Evolutionary conservation across 2,329 filamentous ascomycete species (phyloP), one percentile per base, ranked within the genome.

Genomic region (Aureobasidium sp.): DNA sequence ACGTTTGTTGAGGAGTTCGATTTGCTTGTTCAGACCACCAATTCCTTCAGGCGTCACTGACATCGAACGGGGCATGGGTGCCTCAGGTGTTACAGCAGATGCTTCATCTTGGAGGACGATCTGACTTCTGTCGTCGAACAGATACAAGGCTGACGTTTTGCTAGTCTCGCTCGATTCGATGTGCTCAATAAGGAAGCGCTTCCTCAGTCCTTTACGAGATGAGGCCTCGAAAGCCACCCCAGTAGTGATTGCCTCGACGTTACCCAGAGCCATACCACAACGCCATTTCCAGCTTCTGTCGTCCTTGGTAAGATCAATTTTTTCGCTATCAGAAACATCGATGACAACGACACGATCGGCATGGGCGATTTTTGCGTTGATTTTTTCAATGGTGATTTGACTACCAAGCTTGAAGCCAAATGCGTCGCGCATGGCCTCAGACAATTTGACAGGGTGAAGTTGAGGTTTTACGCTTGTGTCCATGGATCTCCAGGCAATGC

Each of bases 401-500:
- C 91, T 88, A 16, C 85, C 85, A 4, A 94, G 78, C 64, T 87
- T 87, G 67, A 96, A 82, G 1, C 84, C 84, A 66, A 88, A 88
- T 7, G 84, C 82, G 37, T 89, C 86, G 64, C 89, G 87, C 59
- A 95, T 84, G 6, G 84, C 79, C 64, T 89, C 86, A 27, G 89
- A 75, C 86, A 77, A 90, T 84, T 78, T 91, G 81, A 54, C 89
- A 78, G 61, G 90, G 80, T 64, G 86, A 82, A 66, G 84, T 85
- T 69, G 85, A 82, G 66, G 90, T 77, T 68, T 86, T 77, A 78
- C 60, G 75, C 76, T 76, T 2, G 73, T 73, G 61, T 78, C 76
- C 39, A 78, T 70, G 3, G 83, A 81, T 44, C 79, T 75, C 85
- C 85, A 88, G 10, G 82, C 84, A 67, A 88, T 80, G n/a, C 82